Percentiles rank a stretch among this genome's conserved stretches.
phyloP scores from a whole-genome alignment of 179 eudicot species.

The Spergularia azorica region DNA sequence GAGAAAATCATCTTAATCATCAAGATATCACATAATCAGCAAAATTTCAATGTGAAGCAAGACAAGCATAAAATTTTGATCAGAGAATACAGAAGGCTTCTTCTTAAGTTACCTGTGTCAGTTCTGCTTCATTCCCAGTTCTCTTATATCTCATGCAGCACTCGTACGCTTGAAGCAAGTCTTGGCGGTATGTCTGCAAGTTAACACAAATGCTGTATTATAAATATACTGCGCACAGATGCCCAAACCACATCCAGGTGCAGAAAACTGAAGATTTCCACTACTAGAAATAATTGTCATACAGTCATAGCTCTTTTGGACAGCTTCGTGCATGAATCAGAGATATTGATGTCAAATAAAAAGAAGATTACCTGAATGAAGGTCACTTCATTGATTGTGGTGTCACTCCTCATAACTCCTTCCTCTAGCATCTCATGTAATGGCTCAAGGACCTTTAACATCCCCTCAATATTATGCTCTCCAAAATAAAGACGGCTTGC shows the following conservation, averaged over 20 bases:
- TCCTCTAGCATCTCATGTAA: slow-evolving; percentile 92
- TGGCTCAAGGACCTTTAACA: slow-evolving; percentile 96
- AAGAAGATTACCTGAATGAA: slow-evolving; percentile 68
- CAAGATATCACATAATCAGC: neutral
- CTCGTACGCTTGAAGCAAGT: slow-evolving; percentile 86
- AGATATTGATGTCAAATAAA: slow-evolving; percentile 13
- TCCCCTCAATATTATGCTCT: slow-evolving; percentile 88
- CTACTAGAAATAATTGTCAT: neutral
- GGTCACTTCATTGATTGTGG: slow-evolving; percentile 78
- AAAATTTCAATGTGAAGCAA: neutral
- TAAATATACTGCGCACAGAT: neutral
- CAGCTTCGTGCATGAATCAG: neutral
- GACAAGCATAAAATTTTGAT: neutral
- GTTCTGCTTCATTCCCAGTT: slow-evolving; percentile 96
- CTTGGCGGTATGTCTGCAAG: slow-evolving; percentile 80
- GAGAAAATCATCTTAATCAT: neutral
- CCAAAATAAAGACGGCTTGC: slow-evolving; percentile 98
- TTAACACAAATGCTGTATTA: slow-evolving; percentile 9
- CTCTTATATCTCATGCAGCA: slow-evolving; percentile 91
- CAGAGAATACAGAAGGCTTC: neutral
- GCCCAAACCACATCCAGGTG: slow-evolving; percentile 9
- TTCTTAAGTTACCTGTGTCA: slow-evolving; percentile 68
- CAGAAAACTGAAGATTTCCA: neutral
- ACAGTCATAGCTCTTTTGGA: neutral
- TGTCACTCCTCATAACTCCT: slow-evolving; percentile 64